Evolutionary conservation across 495 filamentous ascomycete species (phyloP), one percentile per base, ranked within the genome.

Genomic region (Daldinia vernicosa): DNA sequence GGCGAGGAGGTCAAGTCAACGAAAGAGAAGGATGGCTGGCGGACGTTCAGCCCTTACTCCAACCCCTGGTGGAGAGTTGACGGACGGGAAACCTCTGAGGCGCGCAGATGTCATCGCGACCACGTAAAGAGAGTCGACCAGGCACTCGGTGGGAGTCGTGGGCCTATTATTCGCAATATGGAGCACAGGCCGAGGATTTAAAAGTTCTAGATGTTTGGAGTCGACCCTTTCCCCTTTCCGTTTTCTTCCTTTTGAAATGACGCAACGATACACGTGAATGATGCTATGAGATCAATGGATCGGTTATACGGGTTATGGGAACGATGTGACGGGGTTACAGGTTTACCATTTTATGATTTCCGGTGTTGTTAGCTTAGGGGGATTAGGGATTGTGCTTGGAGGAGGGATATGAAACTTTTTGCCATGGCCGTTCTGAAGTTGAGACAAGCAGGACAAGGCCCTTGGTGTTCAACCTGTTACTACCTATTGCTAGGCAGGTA

Each of bases 1-100:
- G 74, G 74, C 15, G 52, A 67, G 28, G 74, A 74, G 30, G 66
- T 75, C 19, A 76, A 75, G 43, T 35, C 60, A 22, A 58, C 72
- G 1, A 70, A 75, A 27, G 63, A 72, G 51, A 33, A 28, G 15
- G 72, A 39, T 7, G 72, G 72, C 24, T 76, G 74, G 74, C 67
- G 53, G 52, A 19, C 39, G 11, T 74, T 64, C 43, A 47, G 22
- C 32, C 62, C 54, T 15, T 6, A 50, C 24, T 62, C 65, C n/a
- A 76, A 74, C 33, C 72, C 72, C 4, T 76, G 75, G 72, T 70
- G 66, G 63, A 68, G 43, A 61, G 17, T 69, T 22, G 72, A 76
- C 47, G 39, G 35, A 9, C 45, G 12, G 19, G 75, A 75, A 47
- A 75, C 72, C 8, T 70, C 40, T 35, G 60, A 70, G 19, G 66